Evolutionary conservation across 2,329 filamentous ascomycete genomes (phyloP).

Genomic region (Colletotrichum chrysophilum): DNA sequence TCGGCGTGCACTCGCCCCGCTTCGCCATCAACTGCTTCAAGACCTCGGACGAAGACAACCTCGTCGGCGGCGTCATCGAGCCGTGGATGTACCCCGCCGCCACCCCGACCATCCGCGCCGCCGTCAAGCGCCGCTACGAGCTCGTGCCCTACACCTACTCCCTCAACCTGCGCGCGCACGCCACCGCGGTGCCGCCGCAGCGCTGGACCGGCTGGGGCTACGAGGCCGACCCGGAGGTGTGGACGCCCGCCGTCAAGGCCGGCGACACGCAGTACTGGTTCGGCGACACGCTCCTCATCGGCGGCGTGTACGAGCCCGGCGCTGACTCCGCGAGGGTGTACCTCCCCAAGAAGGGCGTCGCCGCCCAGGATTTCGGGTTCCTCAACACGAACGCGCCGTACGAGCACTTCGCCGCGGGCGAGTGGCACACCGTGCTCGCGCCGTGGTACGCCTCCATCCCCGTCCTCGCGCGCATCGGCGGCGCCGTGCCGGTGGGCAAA

Average conservation of each 20-base stretch:
- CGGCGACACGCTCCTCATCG: slow-evolving; percentile 68
- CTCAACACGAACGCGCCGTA: slow-evolving; percentile 68
- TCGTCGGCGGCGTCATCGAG: slow-evolving; percentile 75
- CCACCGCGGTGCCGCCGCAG: slow-evolving; percentile 66
- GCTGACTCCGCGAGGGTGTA: slow-evolving; percentile 62
- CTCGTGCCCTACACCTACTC: slow-evolving; percentile 76
- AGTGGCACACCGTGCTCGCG: slow-evolving; percentile 44
- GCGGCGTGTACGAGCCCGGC: slow-evolving; percentile 70
- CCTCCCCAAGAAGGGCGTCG: slow-evolving; percentile 58
- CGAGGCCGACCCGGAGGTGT: slow-evolving; percentile 69
- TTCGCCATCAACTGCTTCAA: slow-evolving; percentile 85
- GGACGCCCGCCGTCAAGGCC: slow-evolving; percentile 62
- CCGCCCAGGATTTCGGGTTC: slow-evolving; percentile 57
- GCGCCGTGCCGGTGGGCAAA: slow-evolving; percentile 43
- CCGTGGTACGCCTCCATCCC: slow-evolving; percentile 49
- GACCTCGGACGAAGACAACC: slow-evolving; percentile 68
- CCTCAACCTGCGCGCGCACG: slow-evolving; percentile 65
- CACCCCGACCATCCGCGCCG: slow-evolving; percentile 64
- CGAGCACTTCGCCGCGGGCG: slow-evolving; percentile 54
- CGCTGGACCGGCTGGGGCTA: slow-evolving; percentile 79
- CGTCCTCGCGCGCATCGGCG: slow-evolving; percentile 42
- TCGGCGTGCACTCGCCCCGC: slow-evolving; percentile 71
- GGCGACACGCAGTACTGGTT: slow-evolving; percentile 79
- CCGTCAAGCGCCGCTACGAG: slow-evolving; percentile 74
- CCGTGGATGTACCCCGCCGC: slow-evolving; percentile 79